These are phyloP conservation scores for Incumbomyces lentus DNA, from an alignment of 2,329 filamentous ascomycete species.

Conservation along the genomic window DNA sequence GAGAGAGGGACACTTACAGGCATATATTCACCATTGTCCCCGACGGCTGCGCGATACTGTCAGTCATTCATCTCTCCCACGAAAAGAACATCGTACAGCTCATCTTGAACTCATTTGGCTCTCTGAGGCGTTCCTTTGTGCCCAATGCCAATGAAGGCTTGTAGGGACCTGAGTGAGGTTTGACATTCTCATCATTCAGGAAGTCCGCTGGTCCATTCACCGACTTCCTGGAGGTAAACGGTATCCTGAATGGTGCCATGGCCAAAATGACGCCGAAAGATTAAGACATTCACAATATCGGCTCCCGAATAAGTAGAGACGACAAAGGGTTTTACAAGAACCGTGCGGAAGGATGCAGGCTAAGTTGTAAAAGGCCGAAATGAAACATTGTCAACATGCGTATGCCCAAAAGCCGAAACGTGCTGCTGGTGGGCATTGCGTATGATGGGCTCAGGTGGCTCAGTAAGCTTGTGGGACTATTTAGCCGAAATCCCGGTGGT, in stretches of 20 bases:
- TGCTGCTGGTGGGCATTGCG: not conserved
- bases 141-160: constrained; percentile 53
- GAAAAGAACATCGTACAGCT: constrained; percentile 48
- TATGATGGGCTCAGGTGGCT: too few species aligned
- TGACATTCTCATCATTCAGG: constrained; percentile 45
- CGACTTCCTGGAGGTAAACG: constrained; percentile 51
- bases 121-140: constrained; percentile 51
- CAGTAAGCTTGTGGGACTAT: too few species aligned
- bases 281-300: too few species aligned
- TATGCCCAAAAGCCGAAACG: not conserved
- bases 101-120: constrained; percentile 67
- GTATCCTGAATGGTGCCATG: constrained; percentile 63
- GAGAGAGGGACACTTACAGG: constrained; percentile 50
- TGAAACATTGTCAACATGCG: not conserved
- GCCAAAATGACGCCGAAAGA: constrained; percentile 12
- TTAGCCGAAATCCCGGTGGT: too few species aligned
- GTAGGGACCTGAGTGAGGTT: constrained; percentile 32
- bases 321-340: too few species aligned
- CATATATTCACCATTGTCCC: constrained; percentile 88
- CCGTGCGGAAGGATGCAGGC: too few species aligned
- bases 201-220: constrained; percentile 27
- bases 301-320: too few species aligned
- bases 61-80: constrained; percentile 12
- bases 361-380: too few species aligned
- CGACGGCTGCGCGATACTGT: constrained; percentile 58